A percentile compares a stretch with the other conserved stretches of the same genome.
These are phyloP conservation scores for Cladobotryum protrusum DNA, from an alignment of 2,329 filamentous ascomycete genomes.

Conservation along the genomic window DNA sequence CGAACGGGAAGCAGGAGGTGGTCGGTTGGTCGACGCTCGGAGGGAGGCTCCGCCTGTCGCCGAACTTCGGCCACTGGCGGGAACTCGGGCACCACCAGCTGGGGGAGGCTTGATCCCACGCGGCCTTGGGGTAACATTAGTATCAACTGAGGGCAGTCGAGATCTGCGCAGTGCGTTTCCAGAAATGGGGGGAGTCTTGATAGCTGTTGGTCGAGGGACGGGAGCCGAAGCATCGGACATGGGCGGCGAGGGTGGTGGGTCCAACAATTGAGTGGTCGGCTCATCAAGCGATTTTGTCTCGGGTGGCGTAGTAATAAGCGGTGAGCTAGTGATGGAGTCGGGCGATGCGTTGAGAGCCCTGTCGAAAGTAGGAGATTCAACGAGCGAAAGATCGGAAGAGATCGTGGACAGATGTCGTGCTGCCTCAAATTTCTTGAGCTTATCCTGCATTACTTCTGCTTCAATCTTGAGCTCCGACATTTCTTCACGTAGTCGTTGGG, in stretches of 20 bases:
- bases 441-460: conserved; percentile 88
- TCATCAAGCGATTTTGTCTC: conserved; percentile 58
- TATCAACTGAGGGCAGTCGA: conserved; percentile 50
- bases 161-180: conserved; percentile 35
- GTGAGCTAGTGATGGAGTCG: conserved; percentile 82
- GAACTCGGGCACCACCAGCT: neutral
- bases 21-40: conserved; percentile 39
- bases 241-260: conserved; percentile 89
- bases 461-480: conserved; percentile 91
- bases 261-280: conserved; percentile 60
- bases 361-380: conserved; percentile 68
- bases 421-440: conserved; percentile 69
- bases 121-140: conserved; percentile 49
- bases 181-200: conserved; percentile 25
- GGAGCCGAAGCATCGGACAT: conserved; percentile 77
- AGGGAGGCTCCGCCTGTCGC: conserved; percentile 41
- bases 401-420: conserved; percentile 52
- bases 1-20: conserved; percentile 49
- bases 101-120: conserved; percentile 25
- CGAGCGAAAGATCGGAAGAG: conserved; percentile 55
- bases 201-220: conserved; percentile 44
- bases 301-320: conserved; percentile 82
- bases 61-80: conserved; percentile 36
- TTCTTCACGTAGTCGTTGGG: conserved; percentile 84
- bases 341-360: conserved; percentile 65